These are phyloP conservation scores for Boletus semigastroideus DNA, from an alignment of 1,284 basidiomycete genomes.

Conservation along the genomic window DNA sequence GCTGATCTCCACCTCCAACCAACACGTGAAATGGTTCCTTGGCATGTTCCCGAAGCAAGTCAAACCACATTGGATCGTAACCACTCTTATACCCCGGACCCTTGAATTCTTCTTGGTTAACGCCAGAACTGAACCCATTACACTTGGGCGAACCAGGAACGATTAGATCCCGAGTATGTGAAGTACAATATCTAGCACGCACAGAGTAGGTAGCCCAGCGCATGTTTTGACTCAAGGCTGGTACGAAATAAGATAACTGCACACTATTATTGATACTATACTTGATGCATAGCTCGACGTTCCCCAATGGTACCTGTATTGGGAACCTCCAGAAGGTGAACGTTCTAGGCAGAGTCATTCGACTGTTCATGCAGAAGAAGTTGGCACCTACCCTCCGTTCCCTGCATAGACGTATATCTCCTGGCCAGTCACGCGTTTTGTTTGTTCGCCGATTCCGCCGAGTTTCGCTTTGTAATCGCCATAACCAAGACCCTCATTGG, in stretches of 20 bases:
- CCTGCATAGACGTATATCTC: constrained; percentile 83
- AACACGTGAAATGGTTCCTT: constrained; percentile 83
- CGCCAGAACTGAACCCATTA: constrained; percentile 79
- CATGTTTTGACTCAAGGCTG: constrained; percentile 83
- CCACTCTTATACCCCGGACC: constrained; percentile 73
- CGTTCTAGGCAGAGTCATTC: constrained; percentile 45
- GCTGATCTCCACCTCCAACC: constrained; percentile 83
- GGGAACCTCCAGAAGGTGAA: constrained; percentile 96
- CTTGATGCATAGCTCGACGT: constrained; percentile 73
- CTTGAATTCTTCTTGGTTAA: constrained; percentile 77
- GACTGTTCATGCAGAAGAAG: not conserved
- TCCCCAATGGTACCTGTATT: constrained; percentile 77
- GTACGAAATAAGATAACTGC: constrained; percentile 81
- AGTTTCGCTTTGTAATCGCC: constrained; percentile 21
- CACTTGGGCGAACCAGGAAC: constrained; percentile 46
- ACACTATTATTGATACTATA: constrained; percentile 84
- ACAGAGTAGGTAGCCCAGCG: constrained; percentile 88
- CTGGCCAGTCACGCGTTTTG: constrained; percentile 56
- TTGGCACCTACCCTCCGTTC: constrained; percentile 52
- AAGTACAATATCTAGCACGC: constrained; percentile 42
- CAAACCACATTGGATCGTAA: constrained; percentile 92
- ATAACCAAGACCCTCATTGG: constrained; percentile 9
- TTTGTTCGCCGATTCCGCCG: constrained; percentile 24
- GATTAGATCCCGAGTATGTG: not conserved
- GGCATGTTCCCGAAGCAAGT: constrained; percentile 81